phyloP scores from a whole-genome alignment of 208 protist genomes.

The Leishmania guyanensis region DNA sequence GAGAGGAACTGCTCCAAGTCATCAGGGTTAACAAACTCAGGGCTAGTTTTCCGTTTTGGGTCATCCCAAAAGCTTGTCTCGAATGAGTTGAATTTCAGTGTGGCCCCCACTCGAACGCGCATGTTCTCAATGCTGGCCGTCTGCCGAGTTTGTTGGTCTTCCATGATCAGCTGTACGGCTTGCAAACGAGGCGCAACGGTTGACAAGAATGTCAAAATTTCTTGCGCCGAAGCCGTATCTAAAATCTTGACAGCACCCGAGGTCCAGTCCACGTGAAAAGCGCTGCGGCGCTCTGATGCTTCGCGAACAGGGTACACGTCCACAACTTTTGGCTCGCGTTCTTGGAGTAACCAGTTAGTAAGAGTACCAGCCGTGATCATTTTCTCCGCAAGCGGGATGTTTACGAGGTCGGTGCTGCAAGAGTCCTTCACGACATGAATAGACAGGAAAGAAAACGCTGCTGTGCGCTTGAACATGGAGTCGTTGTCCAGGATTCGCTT shows the following conservation, averaged over 20 bases:
- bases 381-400: slow-evolving; percentile 42
- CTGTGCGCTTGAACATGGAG: slow-evolving; percentile 72
- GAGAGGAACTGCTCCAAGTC: slow-evolving; percentile 76
- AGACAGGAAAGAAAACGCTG: slow-evolving; percentile 91
- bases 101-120: slow-evolving; percentile 68
- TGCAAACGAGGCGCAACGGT: slow-evolving; percentile 89
- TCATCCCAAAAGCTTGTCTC: slow-evolving; percentile 89
- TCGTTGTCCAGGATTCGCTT: slow-evolving; percentile 86
- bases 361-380: slow-evolving; percentile 63
- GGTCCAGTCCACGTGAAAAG: slow-evolving; percentile 89
- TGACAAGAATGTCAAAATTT: slow-evolving; percentile 86
- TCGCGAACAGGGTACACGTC: slow-evolving; percentile 46
- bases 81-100: slow-evolving; percentile 80
- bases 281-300: slow-evolving; percentile 31
- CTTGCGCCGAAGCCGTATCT: slow-evolving; percentile 86
- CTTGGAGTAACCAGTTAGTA: slow-evolving; percentile 78
- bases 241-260: slow-evolving; percentile 84
- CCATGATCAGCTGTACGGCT: slow-evolving; percentile 85
- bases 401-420: slow-evolving; percentile 43
- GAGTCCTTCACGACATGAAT: slow-evolving; percentile 87
- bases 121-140: slow-evolving; percentile 72
- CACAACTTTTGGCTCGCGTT: slow-evolving; percentile 66
- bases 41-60: slow-evolving; percentile 49
- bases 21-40: slow-evolving; percentile 78
- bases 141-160: slow-evolving; percentile 78